Evolutionary conservation across 441 rosid species (phyloP).

Genomic region (Corymbia calophylla): DNA sequence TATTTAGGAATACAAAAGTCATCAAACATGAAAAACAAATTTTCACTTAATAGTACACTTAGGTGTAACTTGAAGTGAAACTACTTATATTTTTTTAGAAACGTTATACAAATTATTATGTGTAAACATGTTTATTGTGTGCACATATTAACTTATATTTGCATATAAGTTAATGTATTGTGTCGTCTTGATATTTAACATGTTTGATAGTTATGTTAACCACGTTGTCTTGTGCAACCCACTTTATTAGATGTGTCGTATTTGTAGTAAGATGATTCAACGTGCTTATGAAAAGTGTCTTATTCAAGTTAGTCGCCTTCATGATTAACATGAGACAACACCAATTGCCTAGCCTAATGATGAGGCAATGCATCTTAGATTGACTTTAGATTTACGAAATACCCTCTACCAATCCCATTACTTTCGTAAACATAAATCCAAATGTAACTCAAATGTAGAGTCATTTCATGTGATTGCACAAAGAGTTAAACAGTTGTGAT

Average conservation of each 20-base stretch:
- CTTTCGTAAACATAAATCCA: neutral
- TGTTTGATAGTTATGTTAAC: neutral
- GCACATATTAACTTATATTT: neutral
- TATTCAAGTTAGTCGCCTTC: neutral
- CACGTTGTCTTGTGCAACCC: neutral
- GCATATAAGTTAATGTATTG: neutral
- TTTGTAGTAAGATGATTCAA: neutral
- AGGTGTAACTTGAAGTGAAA: neutral
- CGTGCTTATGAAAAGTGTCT: neutral
- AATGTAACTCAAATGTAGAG: neutral
- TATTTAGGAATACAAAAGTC: neutral
- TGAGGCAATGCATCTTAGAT: neutral
- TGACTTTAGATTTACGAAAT: neutral
- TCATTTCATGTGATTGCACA: neutral
- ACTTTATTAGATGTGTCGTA: neutral
- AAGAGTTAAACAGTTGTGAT: neutral
- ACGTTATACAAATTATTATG: neutral
- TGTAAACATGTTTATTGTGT: neutral
- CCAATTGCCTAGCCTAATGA: neutral
- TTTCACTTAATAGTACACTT: neutral
- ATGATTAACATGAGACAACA: neutral
- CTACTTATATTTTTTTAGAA: neutral
- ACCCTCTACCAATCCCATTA: neutral
- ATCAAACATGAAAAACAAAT: neutral
- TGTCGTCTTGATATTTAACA: neutral